A percentile compares a stretch with the other conserved stretches of the same genome.
phyloP scores from a whole-genome alignment of 495 filamentous ascomycete species.

The Tuber calosporum region DNA sequence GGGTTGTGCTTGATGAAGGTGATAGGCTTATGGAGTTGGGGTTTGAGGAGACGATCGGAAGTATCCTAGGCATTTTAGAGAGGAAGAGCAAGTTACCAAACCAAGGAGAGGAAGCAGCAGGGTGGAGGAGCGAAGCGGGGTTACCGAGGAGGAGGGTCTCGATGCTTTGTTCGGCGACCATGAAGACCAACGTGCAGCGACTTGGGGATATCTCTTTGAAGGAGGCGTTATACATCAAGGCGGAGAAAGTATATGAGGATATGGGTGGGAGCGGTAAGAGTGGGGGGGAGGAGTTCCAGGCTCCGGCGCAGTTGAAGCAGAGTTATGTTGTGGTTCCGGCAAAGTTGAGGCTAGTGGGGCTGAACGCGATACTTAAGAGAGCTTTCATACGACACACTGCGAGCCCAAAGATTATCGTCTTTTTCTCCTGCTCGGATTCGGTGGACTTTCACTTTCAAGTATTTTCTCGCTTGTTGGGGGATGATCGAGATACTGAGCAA shows the following conservation, averaged over 20 bases:
- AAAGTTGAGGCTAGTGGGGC: conserved; percentile 81
- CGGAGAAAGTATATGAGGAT: conserved; percentile 52
- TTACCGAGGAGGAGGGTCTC: conserved; percentile 74
- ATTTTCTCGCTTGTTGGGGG: conserved; percentile 47
- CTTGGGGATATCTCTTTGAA: conserved; percentile 91
- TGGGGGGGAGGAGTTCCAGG: conserved; percentile 61
- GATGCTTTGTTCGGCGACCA: conserved; percentile 89
- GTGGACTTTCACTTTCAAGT: conserved; percentile 94
- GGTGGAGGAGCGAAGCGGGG: conserved; percentile 43
- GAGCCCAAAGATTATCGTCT: conserved; percentile 90
- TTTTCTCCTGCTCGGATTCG: conserved; percentile 94
- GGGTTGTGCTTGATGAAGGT: conserved; percentile 91
- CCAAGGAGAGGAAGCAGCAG: conserved; percentile 43
- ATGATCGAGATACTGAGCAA: background rate
- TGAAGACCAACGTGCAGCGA: conserved; percentile 92
- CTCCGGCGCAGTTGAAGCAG: conserved; percentile 91
- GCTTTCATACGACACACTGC: conserved; percentile 79
- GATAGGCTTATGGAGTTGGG: conserved; percentile 95
- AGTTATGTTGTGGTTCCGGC: conserved; percentile 76
- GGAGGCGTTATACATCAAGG: conserved; percentile 79
- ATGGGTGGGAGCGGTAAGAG: conserved; percentile 42
- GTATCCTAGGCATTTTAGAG: conserved; percentile 64
- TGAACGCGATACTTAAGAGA: conserved; percentile 76
- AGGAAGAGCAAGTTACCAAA: conserved; percentile 57
- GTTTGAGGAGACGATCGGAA: conserved; percentile 72